Base-by-base conservation (phyloP, 2,329 filamentous ascomycete species). In the Beauveria sp. region DNA sequence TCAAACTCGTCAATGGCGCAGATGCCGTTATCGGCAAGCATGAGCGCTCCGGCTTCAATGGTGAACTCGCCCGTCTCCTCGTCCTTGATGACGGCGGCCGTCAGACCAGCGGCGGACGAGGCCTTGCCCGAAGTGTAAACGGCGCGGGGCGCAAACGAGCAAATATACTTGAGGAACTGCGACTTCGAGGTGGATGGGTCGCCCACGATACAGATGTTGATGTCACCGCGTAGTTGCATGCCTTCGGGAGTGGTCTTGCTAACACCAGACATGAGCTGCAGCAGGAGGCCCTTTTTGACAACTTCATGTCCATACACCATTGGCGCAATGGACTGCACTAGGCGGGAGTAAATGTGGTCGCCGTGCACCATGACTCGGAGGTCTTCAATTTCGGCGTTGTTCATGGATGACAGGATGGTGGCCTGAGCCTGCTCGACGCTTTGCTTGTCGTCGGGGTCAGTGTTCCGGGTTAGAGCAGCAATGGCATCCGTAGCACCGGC, bases 1-100 rank as follows among this genome's bases (percentile, higher is more conserved):
- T 99, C 95, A 69, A 99, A 99, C 73, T 99, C 95, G 72, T 99
- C 95, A 72, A 99, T 99, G 63, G 92, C 93, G 75, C 95, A 99
- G 69, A 98, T 96, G 59, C 95, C 95, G 67, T 96, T 97, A 70
- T 98, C 88, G 24, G 95, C 95, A 64, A 99, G 80, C 95, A 99
- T 98, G 62, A 99, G 85, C 14, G 95, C 95, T 78, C 95, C 95
- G 7, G 95, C 95, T 77, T 99, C 95, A 68, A 99, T 99, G 16
- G 95, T 99, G 73, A 97, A 97, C 72, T 99, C 95, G 66, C 95
- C 95, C 22, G 95, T 99, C 77, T 99, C 95, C 71, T 98, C 93
- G 70, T 99, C 95, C 74, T 98, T 99, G 64, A 98, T 88, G 0
- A 99, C 95, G 0, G 95, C 93, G 4, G 95, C 95, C 4, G 95